Conservation (phyloP, 768 basidiomycete genomes). For the Cyclocybe cylindracea region DNA sequence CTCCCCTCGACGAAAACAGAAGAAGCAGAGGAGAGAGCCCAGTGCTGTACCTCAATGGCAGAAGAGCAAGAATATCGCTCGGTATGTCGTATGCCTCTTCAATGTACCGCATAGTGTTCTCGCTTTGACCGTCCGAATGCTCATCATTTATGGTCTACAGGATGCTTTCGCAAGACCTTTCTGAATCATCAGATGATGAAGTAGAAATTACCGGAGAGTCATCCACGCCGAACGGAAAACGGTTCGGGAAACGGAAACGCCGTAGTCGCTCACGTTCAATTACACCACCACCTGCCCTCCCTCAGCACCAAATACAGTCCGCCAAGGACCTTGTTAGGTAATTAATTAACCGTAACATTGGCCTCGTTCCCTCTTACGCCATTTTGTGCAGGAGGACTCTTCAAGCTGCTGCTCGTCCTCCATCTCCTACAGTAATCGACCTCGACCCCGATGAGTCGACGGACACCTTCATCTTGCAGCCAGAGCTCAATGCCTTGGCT, state of each 20-base stretch:
- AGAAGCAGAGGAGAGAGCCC: constrained; percentile 36
- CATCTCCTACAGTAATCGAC: constrained; percentile 43
- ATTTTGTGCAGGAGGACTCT: constrained; percentile 46
- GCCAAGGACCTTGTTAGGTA: constrained; percentile 67
- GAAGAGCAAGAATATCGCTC: constrained; percentile 34
- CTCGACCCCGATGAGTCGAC: constrained; percentile 42
- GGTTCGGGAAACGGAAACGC: constrained; percentile 39
- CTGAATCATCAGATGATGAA: constrained; percentile 49
- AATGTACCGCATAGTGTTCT: neutral
- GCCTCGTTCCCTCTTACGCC: neutral
- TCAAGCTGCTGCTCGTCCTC: constrained; percentile 35
- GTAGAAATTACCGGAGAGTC: constrained; percentile 30
- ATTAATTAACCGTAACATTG: neutral
- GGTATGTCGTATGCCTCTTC: constrained; percentile 32
- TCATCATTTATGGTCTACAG: constrained; percentile 21
- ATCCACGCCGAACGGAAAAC: constrained; percentile 30
- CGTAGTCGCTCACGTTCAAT: constrained; percentile 72
- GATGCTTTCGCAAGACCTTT: constrained; percentile 38
- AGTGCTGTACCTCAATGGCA: constrained; percentile 43
- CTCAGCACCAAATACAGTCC: constrained; percentile 51
- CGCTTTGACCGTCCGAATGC: neutral
- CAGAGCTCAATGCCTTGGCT: constrained; percentile 64
- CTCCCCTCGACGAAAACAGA: constrained; percentile 35
- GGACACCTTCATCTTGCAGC: constrained; percentile 54
- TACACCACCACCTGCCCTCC: constrained; percentile 72